Evolutionary conservation across 345 rosid species (phyloP).

Genomic region (Chamaenerion angustifolium): DNA sequence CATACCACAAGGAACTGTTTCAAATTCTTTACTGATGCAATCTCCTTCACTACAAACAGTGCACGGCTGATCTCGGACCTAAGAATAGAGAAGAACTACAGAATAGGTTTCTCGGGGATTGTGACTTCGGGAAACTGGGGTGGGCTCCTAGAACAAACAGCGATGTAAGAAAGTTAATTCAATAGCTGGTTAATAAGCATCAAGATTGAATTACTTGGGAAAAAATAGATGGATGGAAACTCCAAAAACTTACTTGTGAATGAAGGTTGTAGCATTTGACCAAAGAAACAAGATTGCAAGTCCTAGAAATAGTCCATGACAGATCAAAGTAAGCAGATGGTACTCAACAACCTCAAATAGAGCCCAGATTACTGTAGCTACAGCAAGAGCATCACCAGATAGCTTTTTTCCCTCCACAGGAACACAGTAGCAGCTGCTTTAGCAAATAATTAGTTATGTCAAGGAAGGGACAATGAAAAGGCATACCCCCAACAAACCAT

Average conservation of each 20-base stretch:
- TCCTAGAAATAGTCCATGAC: constrained; percentile 53
- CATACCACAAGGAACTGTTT: constrained; percentile 34
- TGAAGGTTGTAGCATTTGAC: constrained; percentile 71
- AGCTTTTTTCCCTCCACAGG: constrained; percentile 96
- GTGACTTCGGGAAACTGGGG: constrained; percentile 31
- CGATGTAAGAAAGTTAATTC: too few species aligned
- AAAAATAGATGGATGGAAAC: too few species aligned
- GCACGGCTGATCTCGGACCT: constrained; percentile 23
- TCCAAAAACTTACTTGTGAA: constrained; percentile 60
- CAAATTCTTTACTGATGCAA: constrained; percentile 38
- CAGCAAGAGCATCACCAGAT: constrained; percentile 70
- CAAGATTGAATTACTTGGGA: background rate
- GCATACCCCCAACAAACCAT: too few species aligned
- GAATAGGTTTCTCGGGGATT: constrained; percentile 29
- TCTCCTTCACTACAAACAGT: constrained; percentile 18
- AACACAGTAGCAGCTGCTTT: constrained; percentile 38
- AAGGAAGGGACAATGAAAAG: too few species aligned
- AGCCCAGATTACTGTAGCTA: constrained; percentile 64
- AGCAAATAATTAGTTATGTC: too few species aligned
- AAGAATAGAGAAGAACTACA: constrained; percentile 22
- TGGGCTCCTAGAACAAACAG: constrained; percentile 18
- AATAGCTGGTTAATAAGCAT: background rate
- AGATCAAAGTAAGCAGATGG: constrained; percentile 65
- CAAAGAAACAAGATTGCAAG: constrained; percentile 77
- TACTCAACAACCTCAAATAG: constrained; percentile 70